These are phyloP conservation scores for Fomitiporia mediterranea DNA, from an alignment of 1,284 basidiomycete genomes.

Conservation along the genomic window DNA sequence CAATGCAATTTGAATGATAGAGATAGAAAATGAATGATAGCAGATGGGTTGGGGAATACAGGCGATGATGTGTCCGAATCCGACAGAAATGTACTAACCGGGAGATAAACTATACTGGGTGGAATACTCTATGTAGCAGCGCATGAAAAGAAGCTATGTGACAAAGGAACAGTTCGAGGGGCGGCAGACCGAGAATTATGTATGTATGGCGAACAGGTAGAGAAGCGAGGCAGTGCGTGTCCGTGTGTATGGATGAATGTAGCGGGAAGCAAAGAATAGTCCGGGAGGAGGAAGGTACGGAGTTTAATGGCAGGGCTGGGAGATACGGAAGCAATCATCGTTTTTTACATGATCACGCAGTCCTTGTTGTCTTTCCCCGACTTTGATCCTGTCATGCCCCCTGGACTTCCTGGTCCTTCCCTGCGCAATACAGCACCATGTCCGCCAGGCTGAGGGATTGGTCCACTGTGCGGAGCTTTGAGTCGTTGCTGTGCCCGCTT, in stretches of 20 bases:
- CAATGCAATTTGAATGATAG: neutral
- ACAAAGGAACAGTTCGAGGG: neutral
- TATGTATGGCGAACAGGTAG: neutral
- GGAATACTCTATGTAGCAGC: neutral
- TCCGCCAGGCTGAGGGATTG: constrained; percentile 26
- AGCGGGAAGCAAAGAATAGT: neutral
- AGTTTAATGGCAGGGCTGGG: neutral
- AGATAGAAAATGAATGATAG: neutral
- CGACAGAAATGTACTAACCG: neutral
- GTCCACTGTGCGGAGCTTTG: constrained; percentile 54
- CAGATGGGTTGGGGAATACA: neutral
- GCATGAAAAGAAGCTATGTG: neutral
- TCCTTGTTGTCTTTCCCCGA: constrained; percentile 60
- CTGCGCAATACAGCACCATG: constrained; percentile 24
- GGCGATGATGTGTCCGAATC: constrained; percentile 6
- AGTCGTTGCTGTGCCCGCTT: constrained; percentile 88
- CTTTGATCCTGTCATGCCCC: constrained; percentile 40
- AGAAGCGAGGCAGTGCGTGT: neutral
- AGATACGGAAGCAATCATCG: neutral
- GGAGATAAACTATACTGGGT: neutral
- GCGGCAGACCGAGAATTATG: neutral
- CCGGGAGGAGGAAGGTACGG: neutral
- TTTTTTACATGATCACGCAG: constrained; percentile 75
- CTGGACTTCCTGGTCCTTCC: constrained; percentile 36
- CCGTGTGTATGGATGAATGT: neutral